Percentiles rank a stretch among this genome's conserved stretches.
phyloP scores from a whole-genome alignment of 2,329 filamentous ascomycete species.

The Acarospora socialis region DNA sequence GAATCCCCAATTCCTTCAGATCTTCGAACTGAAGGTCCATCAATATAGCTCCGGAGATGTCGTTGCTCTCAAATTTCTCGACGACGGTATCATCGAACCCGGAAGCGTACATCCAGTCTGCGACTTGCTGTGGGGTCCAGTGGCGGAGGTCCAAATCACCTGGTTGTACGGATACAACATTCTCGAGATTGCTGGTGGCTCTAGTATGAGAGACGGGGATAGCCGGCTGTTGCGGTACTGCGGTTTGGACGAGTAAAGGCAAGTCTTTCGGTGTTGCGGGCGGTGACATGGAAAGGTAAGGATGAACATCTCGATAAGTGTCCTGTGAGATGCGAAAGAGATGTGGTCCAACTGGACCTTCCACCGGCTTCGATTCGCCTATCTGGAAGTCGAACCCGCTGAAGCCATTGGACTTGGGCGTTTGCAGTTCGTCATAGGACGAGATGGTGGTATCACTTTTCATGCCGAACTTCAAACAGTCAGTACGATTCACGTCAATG shows the following conservation, averaged over 20 bases:
- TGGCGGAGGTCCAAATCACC: constrained; percentile 9
- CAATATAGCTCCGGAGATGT: constrained; percentile 78
- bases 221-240: constrained; percentile 7
- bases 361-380: constrained; percentile 42
- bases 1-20: constrained; percentile 48
- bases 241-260: constrained; percentile 7
- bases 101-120: constrained; percentile 72
- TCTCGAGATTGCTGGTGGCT: not conserved
- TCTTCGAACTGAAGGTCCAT: constrained; percentile 86
- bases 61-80: constrained; percentile 77
- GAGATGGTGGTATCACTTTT: constrained; percentile 76
- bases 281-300: constrained; percentile 56
- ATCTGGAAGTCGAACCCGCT: constrained; percentile 42
- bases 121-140: constrained; percentile 36
- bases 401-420: constrained; percentile 54
- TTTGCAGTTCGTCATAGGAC: constrained; percentile 70
- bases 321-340: constrained; percentile 60
- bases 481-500: too few relatives aligned
- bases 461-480: constrained; percentile 44
- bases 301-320: constrained; percentile 38
- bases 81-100: constrained; percentile 66
- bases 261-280: constrained; percentile 47
- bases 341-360: constrained; percentile 75
- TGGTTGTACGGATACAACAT: too few relatives aligned
- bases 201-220: constrained; percentile 1